A percentile compares a stretch with the other conserved stretches of the same genome.
Evolutionary conservation across 2,329 filamentous ascomycete genomes (phyloP).

Genomic region (Phyllosticta capitalensis): DNA sequence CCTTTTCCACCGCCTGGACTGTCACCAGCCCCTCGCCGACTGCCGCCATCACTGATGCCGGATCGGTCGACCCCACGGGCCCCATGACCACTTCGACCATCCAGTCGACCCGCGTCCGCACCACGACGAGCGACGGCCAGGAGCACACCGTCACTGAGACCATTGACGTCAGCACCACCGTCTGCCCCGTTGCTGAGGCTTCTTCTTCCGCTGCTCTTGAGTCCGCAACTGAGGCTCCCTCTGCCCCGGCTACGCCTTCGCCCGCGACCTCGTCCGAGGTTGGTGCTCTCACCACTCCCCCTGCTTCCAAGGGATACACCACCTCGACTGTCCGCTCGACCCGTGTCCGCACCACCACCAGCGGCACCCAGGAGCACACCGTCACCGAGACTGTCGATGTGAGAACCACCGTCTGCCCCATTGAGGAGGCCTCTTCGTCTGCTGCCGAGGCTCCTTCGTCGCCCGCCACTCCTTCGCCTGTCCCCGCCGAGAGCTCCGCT

Average conservation of each 20-base stretch:
- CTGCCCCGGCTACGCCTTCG: neutral
- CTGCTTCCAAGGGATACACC: neutral
- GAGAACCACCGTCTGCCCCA: conserved; percentile 34
- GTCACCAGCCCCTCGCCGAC: neutral
- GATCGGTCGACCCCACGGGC: neutral
- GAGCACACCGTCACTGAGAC: conserved; percentile 11
- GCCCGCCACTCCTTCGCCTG: neutral
- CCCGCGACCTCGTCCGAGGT: neutral
- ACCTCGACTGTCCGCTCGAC: conserved; percentile 12
- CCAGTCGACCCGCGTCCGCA: neutral
- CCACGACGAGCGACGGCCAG: neutral
- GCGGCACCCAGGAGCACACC: conserved; percentile 10
- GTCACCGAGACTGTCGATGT: conserved; percentile 17
- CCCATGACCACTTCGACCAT: neutral
- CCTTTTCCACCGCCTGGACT: neutral
- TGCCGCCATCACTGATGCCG: neutral
- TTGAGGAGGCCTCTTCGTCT: conserved; percentile 10
- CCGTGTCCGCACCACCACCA: conserved; percentile 7
- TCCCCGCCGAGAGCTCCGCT: neutral
- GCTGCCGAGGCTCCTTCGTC: neutral
- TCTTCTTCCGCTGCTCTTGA: neutral
- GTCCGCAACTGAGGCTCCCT: neutral
- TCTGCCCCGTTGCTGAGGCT: conserved; percentile 27
- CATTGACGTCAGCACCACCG: conserved; percentile 27
- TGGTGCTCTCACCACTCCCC: neutral